Conservation (phyloP, 2,329 filamentous ascomycete genomes). For the Monilinia polystroma region DNA sequence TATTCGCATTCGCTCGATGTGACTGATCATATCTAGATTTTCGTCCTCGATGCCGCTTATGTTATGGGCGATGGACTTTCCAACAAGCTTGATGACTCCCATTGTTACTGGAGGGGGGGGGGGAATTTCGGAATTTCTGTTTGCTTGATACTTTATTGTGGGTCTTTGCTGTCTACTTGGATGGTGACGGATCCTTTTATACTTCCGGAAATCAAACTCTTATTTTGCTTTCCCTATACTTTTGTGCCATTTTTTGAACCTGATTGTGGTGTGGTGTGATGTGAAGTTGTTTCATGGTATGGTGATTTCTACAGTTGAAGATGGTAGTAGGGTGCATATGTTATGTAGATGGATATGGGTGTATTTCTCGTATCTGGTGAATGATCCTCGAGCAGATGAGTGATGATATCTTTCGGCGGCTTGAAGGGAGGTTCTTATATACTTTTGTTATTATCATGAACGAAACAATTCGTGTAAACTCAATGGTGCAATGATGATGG, state of each 20-base stretch:
- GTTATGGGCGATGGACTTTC: neutral
- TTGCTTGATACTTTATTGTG: neutral
- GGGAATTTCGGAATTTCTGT: neutral
- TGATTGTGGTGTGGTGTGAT: conserved; percentile 8
- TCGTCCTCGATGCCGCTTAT: neutral
- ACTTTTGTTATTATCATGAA: no score
- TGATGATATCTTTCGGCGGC: no score
- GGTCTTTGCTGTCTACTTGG: neutral
- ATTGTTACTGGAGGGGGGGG: neutral
- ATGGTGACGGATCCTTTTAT: conserved; percentile 7
- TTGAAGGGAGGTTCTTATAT: no score
- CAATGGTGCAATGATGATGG: no score
- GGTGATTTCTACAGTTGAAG: neutral
- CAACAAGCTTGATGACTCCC: conserved; percentile 10
- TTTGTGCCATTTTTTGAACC: neutral
- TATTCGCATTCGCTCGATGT: conserved; percentile 1
- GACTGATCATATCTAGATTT: conserved; percentile 3
- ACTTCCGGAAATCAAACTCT: conserved; percentile 15
- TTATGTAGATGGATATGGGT: neutral
- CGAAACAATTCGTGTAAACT: no score
- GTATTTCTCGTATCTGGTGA: neutral
- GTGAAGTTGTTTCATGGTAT: neutral
- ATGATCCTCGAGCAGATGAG: no score
- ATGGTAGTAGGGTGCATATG: neutral
- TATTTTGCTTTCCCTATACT: conserved; percentile 19